Evolutionary conservation across 164 flowering plant species (phyloP).

Genomic region (Kingdonia uniflora): DNA sequence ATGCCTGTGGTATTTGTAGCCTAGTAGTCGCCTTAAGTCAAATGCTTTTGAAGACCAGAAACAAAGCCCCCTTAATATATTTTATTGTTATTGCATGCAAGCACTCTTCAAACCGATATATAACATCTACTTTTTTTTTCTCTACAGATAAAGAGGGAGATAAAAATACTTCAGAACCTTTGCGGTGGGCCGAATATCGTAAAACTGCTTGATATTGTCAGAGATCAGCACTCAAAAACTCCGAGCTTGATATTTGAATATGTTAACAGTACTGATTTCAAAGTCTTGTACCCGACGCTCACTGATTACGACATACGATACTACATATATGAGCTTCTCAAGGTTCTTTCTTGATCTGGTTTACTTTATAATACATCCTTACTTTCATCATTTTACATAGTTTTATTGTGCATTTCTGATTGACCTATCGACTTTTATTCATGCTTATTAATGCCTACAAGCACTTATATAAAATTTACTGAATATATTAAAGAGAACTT

Average conservation of each 20-base stretch:
- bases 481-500: no score
- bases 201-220: slow-evolving; percentile 61
- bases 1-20: no score
- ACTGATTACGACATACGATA: slow-evolving; percentile 75
- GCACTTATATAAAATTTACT: no score
- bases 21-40: no score
- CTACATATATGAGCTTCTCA: slow-evolving; percentile 72
- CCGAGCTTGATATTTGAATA: slow-evolving; percentile 68
- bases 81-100: no score
- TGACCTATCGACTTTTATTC: no score
- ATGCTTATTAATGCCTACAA: no score
- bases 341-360: slow-evolving; percentile 26
- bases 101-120: no score
- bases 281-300: slow-evolving; percentile 60
- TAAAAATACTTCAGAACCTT: slow-evolving; percentile 81
- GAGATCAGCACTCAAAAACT: slow-evolving; percentile 70
- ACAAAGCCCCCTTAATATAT: no score
- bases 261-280: slow-evolving; percentile 73
- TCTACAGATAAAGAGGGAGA: slow-evolving; percentile 80
- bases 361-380: neutral
- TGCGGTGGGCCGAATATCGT: slow-evolving; percentile 84
- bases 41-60: no score
- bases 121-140: neutral
- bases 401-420: no score
- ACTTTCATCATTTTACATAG: no score